These are phyloP conservation scores for Afroboletus lepidellus DNA, from an alignment of 1,284 basidiomycete species.

Conservation along the genomic window DNA sequence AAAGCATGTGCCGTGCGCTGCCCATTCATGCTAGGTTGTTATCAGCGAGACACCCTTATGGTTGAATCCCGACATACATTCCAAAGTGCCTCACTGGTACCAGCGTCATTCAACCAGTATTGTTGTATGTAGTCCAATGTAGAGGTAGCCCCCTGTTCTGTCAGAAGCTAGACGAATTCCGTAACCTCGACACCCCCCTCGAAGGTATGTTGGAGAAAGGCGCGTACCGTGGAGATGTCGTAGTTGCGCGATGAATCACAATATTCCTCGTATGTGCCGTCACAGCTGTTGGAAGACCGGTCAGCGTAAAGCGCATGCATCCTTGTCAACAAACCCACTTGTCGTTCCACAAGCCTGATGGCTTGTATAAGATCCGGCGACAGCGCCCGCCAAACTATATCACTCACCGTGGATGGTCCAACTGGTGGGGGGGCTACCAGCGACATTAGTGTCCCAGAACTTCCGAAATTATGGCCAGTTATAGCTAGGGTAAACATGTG, in stretches of 20 bases:
- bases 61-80: conserved; percentile 44
- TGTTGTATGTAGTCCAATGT: conserved; percentile 68
- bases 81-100: conserved; percentile 66
- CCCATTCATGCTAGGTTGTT: conserved; percentile 60
- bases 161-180: conserved; percentile 49
- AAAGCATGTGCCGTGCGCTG: conserved; percentile 73
- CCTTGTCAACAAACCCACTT: neutral
- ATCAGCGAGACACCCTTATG: conserved; percentile 10
- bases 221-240: conserved; percentile 50
- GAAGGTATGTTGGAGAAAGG: neutral
- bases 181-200: neutral
- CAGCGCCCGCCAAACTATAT: neutral
- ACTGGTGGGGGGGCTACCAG: conserved; percentile 61
- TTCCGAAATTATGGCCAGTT: conserved; percentile 24
- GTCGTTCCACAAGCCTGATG: conserved; percentile 54
- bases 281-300: conserved; percentile 48
- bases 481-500: neutral
- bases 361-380: neutral
- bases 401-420: conserved; percentile 75
- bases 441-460: conserved; percentile 66
- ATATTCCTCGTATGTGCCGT: conserved; percentile 57
- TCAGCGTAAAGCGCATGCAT: neutral
- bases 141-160: conserved; percentile 53
- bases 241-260: conserved; percentile 69
- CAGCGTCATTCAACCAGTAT: conserved; percentile 67